Base-by-base conservation (phyloP, 345 rosid genomes). In the Erodium maritimum region DNA sequence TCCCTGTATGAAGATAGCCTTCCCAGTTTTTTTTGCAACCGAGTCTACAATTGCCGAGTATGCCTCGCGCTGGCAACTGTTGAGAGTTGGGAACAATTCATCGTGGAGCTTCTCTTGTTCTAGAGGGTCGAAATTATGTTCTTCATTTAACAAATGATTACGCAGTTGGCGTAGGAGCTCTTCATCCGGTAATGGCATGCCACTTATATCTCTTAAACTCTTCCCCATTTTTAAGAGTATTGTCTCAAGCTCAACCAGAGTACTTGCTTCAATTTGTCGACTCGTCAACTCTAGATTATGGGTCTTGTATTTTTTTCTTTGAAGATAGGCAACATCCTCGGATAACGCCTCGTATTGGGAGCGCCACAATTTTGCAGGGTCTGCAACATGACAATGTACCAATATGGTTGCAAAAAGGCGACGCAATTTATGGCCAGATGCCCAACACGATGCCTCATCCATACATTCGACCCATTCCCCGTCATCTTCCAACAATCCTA, bases 401-500 rank as follows among this genome's bases (percentile, higher is more conserved):
- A 62, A 7, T 12, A 62, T 52, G 1, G 58, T 62, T 0, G 23
- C 58, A 24, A 65, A 65, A 8, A 65, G 18, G 6, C 19, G 13
- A 0, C 62, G 20, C 14, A 65, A 11, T 19, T 65, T 5, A 2
- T 50, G 2, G 14, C 50, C 17, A 1, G n/a, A 14, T 1, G 56
- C 52, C 61, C 19, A 48, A 11, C 14, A 0, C 5, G 57, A 23
- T 2, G 61, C 68, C 29, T 58, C 68, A 14, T 4, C 12, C 17
- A 58, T 1, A 6, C 57, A 51, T 1, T 57, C 56, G 17, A 1
- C 2, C 67, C 62, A 68, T 45, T 68, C 59, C 10, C 42, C 11
- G 45, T 68, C 66, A 61, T 62, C 62, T 13, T 57, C 58, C 5
- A 68, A 13, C 1, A 68, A 21, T 1, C 67, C 67, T 1, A 25